A percentile compares a stretch with the other conserved stretches of the same genome.
Conservation (phyloP, 192 early-diverging fungal species). For the Jimgerdemannia lactiflua region DNA sequence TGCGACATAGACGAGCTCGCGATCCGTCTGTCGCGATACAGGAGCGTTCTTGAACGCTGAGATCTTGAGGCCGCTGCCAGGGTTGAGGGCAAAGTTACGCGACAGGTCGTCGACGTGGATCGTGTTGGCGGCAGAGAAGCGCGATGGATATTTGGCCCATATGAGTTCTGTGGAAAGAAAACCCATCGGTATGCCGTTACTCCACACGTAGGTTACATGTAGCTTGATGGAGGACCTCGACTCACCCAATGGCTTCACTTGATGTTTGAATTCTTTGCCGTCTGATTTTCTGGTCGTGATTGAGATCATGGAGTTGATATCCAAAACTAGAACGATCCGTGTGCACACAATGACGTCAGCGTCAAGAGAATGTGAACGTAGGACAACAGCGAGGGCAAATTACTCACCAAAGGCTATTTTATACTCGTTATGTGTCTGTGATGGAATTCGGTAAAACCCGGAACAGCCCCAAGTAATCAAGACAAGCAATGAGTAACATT, state of each 20-base stretch:
- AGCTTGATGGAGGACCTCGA: background rate
- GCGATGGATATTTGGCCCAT: constrained; percentile 49
- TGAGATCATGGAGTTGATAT: constrained; percentile 67
- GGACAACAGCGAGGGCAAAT: background rate
- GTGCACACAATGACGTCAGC: background rate
- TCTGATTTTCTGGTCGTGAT: constrained; percentile 47
- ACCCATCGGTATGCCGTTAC: background rate
- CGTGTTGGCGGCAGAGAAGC: constrained; percentile 51
- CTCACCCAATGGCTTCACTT: constrained; percentile 65
- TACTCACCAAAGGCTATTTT: constrained; percentile 51
- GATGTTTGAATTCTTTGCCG: constrained; percentile 52
- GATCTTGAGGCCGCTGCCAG: constrained; percentile 65
- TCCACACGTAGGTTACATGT: background rate
- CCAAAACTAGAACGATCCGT: constrained; percentile 43
- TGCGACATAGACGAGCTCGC: constrained; percentile 56
- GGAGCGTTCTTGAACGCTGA: constrained; percentile 59
- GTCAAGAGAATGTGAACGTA: background rate
- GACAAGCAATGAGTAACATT: too few species aligned
- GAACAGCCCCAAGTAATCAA: background rate
- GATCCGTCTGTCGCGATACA: constrained; percentile 39
- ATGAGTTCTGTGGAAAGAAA: constrained; percentile 42
- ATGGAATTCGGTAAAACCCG: too few species aligned
- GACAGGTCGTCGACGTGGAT: constrained; percentile 72
- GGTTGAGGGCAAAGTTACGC: constrained; percentile 77
- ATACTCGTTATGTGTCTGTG: constrained; percentile 31